Conservation (phyloP, 192 early-diverging fungal genomes). For the Backusella westeae region DNA sequence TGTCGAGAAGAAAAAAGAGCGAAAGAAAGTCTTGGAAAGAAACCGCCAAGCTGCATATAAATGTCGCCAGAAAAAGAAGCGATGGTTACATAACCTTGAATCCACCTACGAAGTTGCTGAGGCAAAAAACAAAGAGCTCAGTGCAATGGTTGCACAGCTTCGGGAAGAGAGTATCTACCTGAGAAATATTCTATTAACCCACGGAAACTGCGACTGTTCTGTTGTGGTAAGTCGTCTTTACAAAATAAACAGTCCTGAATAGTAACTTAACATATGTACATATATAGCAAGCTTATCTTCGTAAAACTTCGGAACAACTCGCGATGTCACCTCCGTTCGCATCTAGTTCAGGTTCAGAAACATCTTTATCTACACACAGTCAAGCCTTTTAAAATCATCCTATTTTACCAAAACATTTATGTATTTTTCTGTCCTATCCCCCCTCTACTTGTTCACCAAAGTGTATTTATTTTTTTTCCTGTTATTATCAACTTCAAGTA, state of each 20-base stretch:
- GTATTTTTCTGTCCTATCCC: not conserved
- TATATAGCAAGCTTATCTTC: slow-evolving; percentile 11
- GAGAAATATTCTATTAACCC: slow-evolving; percentile 26
- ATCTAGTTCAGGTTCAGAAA: not conserved
- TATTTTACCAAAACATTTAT: not conserved
- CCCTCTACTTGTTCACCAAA: not conserved
- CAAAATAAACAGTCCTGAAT: not conserved
- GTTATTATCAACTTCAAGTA: not conserved
- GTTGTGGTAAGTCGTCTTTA: slow-evolving; percentile 18
- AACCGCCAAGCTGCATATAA: slow-evolving; percentile 30
- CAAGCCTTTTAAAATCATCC: not conserved
- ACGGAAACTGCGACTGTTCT: slow-evolving; percentile 29
- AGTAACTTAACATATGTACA: not conserved
- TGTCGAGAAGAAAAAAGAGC: slow-evolving; percentile 13
- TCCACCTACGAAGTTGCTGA: slow-evolving; percentile 20
- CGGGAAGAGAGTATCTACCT: slow-evolving; percentile 27
- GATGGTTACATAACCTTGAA: slow-evolving; percentile 30
- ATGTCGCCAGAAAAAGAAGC: slow-evolving; percentile 36
- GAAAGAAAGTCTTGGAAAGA: slow-evolving; percentile 21
- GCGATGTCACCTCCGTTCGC: not conserved
- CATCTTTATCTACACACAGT: not conserved
- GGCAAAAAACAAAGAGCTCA: slow-evolving; percentile 23
- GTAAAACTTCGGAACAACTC: slow-evolving; percentile 9
- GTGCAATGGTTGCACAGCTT: slow-evolving; percentile 18
- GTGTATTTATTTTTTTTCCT: not conserved